Conservation (phyloP, 331 rosid species). For the Acacia pycnantha region DNA sequence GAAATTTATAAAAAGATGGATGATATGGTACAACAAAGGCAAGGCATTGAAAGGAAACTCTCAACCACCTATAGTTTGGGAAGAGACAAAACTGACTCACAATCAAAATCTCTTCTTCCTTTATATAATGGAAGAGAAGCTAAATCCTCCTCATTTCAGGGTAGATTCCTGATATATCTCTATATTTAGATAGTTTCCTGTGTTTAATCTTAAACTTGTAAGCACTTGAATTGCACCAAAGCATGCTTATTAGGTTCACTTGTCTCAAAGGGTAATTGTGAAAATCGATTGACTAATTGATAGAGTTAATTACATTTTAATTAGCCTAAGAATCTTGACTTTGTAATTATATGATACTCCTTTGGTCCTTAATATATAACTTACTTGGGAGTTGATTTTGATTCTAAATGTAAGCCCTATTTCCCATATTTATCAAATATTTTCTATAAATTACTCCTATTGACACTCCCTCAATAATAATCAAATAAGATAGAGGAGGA, state of each 20-base stretch:
- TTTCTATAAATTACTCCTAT: too few species aligned
- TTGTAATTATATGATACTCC: not conserved
- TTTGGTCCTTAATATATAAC: too few species aligned
- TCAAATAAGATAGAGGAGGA: too few species aligned
- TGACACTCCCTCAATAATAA: too few species aligned
- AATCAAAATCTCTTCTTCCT: conserved; percentile 57
- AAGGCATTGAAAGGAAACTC: conserved; percentile 62
- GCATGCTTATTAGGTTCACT: not conserved
- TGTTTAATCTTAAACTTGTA: not conserved
- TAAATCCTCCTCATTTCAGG: conserved; percentile 45
- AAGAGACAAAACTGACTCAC: conserved; percentile 42
- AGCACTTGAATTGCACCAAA: not conserved
- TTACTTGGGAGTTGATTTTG: too few species aligned
- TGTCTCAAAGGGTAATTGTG: not conserved
- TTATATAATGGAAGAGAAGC: conserved; percentile 34
- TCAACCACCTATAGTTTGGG: conserved; percentile 71
- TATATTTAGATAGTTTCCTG: not conserved
- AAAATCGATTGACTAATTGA: not conserved
- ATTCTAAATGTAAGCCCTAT: too few species aligned
- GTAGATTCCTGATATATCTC: not conserved
- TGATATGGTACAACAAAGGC: conserved; percentile 44
- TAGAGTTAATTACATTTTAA: not conserved
- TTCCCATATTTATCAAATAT: too few species aligned
- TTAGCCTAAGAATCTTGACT: not conserved
- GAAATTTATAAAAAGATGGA: conserved; percentile 45